Conservation (phyloP, 176 grass and related monocot genomes). For the Zizania latifolia region DNA sequence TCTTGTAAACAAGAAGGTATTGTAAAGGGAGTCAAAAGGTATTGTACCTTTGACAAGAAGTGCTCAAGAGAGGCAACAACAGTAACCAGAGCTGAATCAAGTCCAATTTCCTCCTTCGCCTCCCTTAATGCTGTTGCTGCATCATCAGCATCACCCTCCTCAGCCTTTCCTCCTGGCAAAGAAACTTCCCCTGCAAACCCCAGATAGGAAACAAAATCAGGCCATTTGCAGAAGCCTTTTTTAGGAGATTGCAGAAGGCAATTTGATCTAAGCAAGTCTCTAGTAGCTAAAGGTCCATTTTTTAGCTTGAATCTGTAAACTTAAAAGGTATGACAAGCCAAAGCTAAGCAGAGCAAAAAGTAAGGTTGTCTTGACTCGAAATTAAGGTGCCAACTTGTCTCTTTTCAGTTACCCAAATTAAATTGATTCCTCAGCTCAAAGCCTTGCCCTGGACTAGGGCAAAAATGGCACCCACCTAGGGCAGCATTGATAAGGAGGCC, state of each 20-base stretch:
- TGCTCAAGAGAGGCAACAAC: constrained; percentile 35
- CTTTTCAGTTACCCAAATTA: neutral
- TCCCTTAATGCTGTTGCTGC: constrained; percentile 40
- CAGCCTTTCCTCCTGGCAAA: constrained; percentile 41
- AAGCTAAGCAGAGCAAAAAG: constrained; percentile 3
- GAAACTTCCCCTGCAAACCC: constrained; percentile 44
- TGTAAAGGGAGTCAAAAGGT: neutral
- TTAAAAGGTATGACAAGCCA: neutral
- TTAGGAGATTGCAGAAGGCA: no score
- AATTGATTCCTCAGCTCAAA: neutral
- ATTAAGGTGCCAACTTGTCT: neutral
- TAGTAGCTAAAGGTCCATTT: neutral
- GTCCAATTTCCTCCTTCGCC: constrained; percentile 51
- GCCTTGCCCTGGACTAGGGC: neutral
- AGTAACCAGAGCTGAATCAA: constrained; percentile 34
- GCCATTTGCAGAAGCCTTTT: neutral
- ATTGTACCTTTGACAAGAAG: constrained; percentile 45
- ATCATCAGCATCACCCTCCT: constrained; percentile 44
- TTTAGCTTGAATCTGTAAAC: neutral
- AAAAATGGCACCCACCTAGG: neutral
- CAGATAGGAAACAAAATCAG: neutral
- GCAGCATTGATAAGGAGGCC: neutral
- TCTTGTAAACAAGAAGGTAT: neutral
- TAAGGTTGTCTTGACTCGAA: neutral
- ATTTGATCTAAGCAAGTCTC: no score